Evolutionary conservation across 2,329 filamentous ascomycete species (phyloP), one percentile per base, ranked within the genome.

Genomic region (Fusarium lyarnte): DNA sequence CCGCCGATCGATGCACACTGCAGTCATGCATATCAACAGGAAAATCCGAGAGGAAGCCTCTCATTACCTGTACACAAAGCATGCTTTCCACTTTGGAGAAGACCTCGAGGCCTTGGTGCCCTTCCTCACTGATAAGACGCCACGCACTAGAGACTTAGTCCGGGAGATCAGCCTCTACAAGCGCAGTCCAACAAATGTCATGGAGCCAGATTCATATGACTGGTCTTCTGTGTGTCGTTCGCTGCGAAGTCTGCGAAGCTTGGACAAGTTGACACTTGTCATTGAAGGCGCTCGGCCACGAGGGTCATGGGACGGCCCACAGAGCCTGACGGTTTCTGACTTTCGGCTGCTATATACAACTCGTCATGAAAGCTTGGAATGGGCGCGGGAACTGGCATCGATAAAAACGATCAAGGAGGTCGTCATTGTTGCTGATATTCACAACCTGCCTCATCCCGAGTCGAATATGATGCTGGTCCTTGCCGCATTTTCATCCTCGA

Each of bases 51-150:
- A 83, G 65, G 89, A 91, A 77, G 86, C 87, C n/a, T 81, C 86
- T 8, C 83, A 86, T 63, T 77, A 88, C 21, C 81, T 92, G 7
- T 92, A 91, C 78, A 83, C 82, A 12, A 81, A 78, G 61, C 87
- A 90, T 76, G 82, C 82, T 2, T 91, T 91, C 78, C 85, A 87
- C 74, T 92, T 92, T 77, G 87, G 86, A 68, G 84, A 84, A 52
- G 84, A 89, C 78, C 83, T 91, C 70, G 89, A 91, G 78, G 88
- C 89, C 21, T 84, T 89, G 10, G 84, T 86, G 2, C 88, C 89
- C 0, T 91, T 91, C 76, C 81, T 92, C 42, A 81, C 82, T 36
- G 88, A 91, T 76, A 83, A 90, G 38, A 88, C 86, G 5, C 82
- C 85, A 2, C 73, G 78, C 23, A 85, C 86, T 5, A 83, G 87